Evolutionary conservation across 805 yeast species (phyloP), one percentile per base, ranked within the genome.

Genomic region (Yamadazyma paraphyllophila): DNA sequence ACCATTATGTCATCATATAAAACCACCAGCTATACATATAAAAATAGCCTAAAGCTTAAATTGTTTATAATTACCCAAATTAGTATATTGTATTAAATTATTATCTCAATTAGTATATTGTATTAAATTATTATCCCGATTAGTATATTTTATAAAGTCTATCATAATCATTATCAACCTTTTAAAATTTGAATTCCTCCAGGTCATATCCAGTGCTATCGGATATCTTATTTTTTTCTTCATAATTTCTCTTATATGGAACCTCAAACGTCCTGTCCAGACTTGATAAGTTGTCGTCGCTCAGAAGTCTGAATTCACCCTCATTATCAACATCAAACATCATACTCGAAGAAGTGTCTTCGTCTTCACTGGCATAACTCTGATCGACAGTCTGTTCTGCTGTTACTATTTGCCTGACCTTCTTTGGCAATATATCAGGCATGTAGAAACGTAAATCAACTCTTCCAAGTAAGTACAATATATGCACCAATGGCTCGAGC

Each of bases 381-480:
- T 33, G 15, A 36, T 25, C 26, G 13, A 44, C 42, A 25, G 68
- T 58, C 47, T 67, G 73, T 44, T 69, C 71, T 6, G 73, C 73
- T 9, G 74, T 69, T 29, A 67, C 59, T 43, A 69, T 69, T 14
- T 54, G 54, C 48, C 71, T 56, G 40, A 69, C 71, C 41, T 58
- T 62, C 38, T 56, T 53, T 10, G 69, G 73, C 45, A 78, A 62
- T 44, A 59, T 65, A 59, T 84, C 90, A 15, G 92, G 91, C 64
- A 87, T 80, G 73, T 85, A 85, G 65, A 85, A 85, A 59, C 92
- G 74, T 58, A 85, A 71, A 61, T 85, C 92, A 40, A 83, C 79
- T 60, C 94, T 75, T 12, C 81, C 80, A 26, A 81, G 56, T 38
- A 85, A 60, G 59, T 80, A 82, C 29, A 82, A 48, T 6, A 79